A percentile compares a stretch with the other conserved stretches of the same genome.
Conservation (phyloP, 495 filamentous ascomycete species). For the Bathelium albidoporum region DNA sequence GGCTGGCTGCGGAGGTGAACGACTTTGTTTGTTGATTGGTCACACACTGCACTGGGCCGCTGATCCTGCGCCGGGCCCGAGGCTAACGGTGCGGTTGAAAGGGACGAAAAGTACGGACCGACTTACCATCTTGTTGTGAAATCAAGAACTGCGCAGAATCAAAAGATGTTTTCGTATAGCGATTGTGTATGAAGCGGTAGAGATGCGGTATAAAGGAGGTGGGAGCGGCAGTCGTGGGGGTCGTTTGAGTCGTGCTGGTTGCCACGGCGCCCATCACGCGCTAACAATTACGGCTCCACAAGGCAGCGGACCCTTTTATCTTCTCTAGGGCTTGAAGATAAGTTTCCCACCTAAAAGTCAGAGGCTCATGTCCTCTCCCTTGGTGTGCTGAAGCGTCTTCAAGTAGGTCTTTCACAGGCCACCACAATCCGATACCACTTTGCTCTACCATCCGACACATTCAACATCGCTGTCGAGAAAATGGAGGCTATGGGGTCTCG, state of each 20-base stretch:
- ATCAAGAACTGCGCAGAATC: background rate
- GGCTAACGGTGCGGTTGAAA: background rate
- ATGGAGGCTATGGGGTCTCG: no score
- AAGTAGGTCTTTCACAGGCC: no score
- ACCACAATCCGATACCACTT: no score
- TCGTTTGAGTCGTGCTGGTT: background rate
- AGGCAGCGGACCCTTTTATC: no score
- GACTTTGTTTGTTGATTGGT: slow-evolving; percentile 2
- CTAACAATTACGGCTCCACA: background rate
- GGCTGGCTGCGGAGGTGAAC: background rate
- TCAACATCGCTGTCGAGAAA: no score
- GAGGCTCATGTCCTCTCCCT: no score
- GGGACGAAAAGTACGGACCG: background rate
- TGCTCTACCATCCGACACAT: no score
- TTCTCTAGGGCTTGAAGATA: no score
- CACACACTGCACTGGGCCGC: background rate
- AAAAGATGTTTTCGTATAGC: background rate
- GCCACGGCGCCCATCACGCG: background rate
- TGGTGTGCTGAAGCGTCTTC: no score
- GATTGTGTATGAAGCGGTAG: slow-evolving; percentile 3
- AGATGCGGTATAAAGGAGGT: background rate
- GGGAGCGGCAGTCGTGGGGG: background rate
- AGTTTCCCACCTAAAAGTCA: no score
- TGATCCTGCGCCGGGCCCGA: background rate
- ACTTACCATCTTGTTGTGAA: background rate